Evolutionary conservation across 805 yeast genomes (phyloP).

Genomic region (Cyberlindnera veronae): DNA sequence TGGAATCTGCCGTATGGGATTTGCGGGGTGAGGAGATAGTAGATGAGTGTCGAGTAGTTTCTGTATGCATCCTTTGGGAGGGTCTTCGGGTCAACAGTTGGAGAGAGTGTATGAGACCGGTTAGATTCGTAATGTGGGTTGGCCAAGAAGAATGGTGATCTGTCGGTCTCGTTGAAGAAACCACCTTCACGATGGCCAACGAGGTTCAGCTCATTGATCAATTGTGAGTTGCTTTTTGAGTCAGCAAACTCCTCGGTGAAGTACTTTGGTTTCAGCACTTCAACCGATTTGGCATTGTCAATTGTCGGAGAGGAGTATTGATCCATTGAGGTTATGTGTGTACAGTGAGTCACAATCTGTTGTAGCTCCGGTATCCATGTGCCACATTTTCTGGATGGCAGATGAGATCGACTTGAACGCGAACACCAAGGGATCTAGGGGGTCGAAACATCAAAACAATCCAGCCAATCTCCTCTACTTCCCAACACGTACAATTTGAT

Average conservation of each 20-base stretch:
- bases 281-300: conserved; percentile 7
- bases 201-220: conserved; percentile 36
- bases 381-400: too few species aligned
- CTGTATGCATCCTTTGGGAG: conserved; percentile 25
- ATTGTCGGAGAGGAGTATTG: conserved; percentile 12
- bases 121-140: conserved; percentile 27
- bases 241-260: conserved; percentile 7
- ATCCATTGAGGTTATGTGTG: background rate
- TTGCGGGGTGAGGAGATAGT: conserved; percentile 48
- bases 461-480: too few species aligned
- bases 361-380: too few species aligned
- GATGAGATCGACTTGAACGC: too few species aligned
- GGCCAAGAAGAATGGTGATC: conserved; percentile 42
- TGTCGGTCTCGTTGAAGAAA: conserved; percentile 53
- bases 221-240: conserved; percentile 25
- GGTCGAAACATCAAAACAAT: too few species aligned
- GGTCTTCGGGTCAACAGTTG: background rate
- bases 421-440: too few species aligned
- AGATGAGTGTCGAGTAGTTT: conserved; percentile 48
- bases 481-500: too few species aligned
- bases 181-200: conserved; percentile 55
- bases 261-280: conserved; percentile 12
- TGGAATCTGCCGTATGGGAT: conserved; percentile 51
- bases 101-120: background rate
- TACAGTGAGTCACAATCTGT: too few species aligned